Percentiles rank a stretch among this genome's conserved stretches.
Conservation (phyloP, 108 stramenopile genomes). For the Schizochytrium sp. region DNA sequence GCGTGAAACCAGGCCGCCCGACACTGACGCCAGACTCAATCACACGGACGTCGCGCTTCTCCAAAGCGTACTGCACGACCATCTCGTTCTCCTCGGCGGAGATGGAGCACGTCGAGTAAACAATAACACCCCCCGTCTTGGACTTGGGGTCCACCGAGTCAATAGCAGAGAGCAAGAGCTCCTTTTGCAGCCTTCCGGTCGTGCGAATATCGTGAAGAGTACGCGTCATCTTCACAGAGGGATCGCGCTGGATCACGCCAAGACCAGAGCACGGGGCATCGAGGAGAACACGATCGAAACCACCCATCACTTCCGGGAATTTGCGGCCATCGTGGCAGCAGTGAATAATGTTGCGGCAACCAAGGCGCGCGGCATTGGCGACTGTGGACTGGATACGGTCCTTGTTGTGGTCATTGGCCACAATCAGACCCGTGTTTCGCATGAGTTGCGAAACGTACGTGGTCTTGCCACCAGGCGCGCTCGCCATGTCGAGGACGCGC, state of each 20-base stretch:
- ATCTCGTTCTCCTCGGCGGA: constrained; percentile 91
- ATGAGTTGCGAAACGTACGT: constrained; percentile 92
- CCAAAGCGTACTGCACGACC: constrained; percentile 90
- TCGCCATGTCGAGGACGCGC: constrained; percentile 86
- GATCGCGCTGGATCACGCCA: constrained; percentile 94
- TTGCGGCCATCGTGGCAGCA: constrained; percentile 87
- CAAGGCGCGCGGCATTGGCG: constrained; percentile 93
- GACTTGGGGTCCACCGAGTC: constrained; percentile 74
- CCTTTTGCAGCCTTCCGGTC: constrained; percentile 89
- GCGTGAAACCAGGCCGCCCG: constrained; percentile 81
- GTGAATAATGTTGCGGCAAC: constrained; percentile 81
- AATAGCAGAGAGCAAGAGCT: constrained; percentile 88
- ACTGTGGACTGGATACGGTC: constrained; percentile 92
- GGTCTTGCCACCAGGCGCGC: constrained; percentile 97
- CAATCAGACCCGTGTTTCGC: constrained; percentile 84
- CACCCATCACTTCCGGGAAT: constrained; percentile 67
- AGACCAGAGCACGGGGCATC: constrained; percentile 97
- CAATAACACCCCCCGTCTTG: constrained; percentile 85
- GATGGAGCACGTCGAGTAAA: constrained; percentile 97
- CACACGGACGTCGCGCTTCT: constrained; percentile 84
- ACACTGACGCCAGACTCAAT: constrained; percentile 82
- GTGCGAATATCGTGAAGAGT: constrained; percentile 78
- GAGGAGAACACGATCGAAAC: constrained; percentile 88
- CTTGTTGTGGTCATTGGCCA: constrained; percentile 88
- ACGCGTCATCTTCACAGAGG: constrained; percentile 87